Conservation (phyloP, 306 rosid species). For the Cucumis melo region DNA sequence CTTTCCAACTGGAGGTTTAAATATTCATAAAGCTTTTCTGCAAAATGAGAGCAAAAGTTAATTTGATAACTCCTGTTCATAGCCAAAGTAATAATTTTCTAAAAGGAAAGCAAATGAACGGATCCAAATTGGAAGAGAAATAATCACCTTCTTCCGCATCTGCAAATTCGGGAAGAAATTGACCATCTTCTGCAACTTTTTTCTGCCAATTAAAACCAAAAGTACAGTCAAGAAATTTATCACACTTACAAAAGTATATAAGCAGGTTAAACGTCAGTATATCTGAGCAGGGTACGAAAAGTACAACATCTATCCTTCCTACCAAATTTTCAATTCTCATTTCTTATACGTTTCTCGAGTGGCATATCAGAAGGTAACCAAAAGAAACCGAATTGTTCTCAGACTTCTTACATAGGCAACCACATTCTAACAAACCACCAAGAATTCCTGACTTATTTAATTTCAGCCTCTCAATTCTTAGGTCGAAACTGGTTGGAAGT, state of each 20-base stretch:
- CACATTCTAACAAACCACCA: neutral
- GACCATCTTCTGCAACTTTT: constrained; percentile 47
- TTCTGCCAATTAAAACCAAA: constrained; percentile 17
- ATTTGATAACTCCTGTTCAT: neutral
- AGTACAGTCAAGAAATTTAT: neutral
- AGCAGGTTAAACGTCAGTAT: neutral
- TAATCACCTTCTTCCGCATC: constrained; percentile 66
- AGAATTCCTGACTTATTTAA: neutral
- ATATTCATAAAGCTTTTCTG: constrained; percentile 58
- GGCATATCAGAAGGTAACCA: neutral
- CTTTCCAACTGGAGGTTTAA: constrained; percentile 64
- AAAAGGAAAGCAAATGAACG: neutral
- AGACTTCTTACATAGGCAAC: neutral
- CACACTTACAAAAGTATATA: neutral
- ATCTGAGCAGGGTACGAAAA: neutral
- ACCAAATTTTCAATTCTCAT: neutral
- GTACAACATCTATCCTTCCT: no score
- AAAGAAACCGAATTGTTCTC: neutral
- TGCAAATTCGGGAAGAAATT: constrained; percentile 63
- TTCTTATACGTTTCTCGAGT: neutral
- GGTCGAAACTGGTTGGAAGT: neutral
- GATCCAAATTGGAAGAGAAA: constrained; percentile 4
- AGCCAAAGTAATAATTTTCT: neutral
- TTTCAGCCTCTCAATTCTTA: neutral
- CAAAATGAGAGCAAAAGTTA: constrained; percentile 2